Base-by-base conservation (phyloP, 2,329 filamentous ascomycete species). In the Aspergillus clavatus region DNA sequence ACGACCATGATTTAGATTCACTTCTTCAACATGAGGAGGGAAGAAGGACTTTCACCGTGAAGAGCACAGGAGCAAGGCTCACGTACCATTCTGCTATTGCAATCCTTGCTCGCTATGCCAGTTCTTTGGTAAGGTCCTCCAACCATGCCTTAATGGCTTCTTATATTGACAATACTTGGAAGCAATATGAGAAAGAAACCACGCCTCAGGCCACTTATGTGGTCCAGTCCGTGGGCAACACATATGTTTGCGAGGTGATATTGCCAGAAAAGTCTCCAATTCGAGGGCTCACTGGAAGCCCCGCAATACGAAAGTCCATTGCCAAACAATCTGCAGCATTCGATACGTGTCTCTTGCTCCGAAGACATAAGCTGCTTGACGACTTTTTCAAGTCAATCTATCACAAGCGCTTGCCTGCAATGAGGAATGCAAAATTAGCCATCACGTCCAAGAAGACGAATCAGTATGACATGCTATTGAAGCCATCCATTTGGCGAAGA, bases 321-420 rank as follows among this genome's bases (percentile, higher is more conserved):
- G 91, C 93, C 4, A 94, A 93, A 65, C 88, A 87, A 53, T 88
- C 90, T 0, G 91, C 90, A 3, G 91, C 93, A 0, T 97, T 91
- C 62, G 81, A 89, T 58, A 81, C 86, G 40, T 96, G 90, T 59
- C 63, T 89, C 1, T 63, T 81, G 50, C 74, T 98, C 12, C 74
- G 84, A 38, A 74, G 80, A 47, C 76, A 78, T 42, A 78, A 79
- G 2, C 81, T 84, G 48, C 73, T 98, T 4, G 81, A 96, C 59
- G 77, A 82, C 0, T 73, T 89, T 60, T 74, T 97, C 2, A 78
- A 87, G 44, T 87, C 93, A 0, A 79, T 78, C 0, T 87, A 87
- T 48, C 74, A 76, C 16, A 91, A 85, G 60, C 75, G 77, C 29
- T 73, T 93, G 0, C 90, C 89, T 3, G 76, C 73, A 0, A 91